These are phyloP conservation scores for Dianthus caryophyllus DNA, from an alignment of 148 eudicot genomes.

Conservation along the genomic window DNA sequence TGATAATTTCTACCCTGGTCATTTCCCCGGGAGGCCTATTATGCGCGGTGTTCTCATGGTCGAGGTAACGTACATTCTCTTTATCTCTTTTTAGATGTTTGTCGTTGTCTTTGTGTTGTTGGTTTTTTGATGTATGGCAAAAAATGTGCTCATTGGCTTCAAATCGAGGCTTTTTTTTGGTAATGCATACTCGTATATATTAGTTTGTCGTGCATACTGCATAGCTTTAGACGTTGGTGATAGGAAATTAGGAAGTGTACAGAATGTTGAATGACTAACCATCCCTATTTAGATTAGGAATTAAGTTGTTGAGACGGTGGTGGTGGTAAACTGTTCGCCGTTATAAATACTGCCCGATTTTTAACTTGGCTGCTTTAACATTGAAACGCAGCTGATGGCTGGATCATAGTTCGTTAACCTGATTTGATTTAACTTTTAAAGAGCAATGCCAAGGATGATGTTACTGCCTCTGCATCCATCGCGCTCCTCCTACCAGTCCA, in stretches of 20 bases:
- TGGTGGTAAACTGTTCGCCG: neutral
- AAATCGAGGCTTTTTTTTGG: neutral
- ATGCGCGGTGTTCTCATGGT: slow-evolving; percentile 99
- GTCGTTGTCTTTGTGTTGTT: neutral
- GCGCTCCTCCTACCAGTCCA: too few species aligned
- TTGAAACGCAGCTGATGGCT: neutral
- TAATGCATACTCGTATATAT: neutral
- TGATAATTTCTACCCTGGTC: slow-evolving; percentile 95
- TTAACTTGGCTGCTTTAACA: neutral
- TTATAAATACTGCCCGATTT: neutral
- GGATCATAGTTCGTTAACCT: neutral
- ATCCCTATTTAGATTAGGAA: neutral
- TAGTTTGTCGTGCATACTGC: too few species aligned
- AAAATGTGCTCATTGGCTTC: neutral
- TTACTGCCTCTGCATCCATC: too few species aligned
- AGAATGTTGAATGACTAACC: neutral
- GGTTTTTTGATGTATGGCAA: neutral
- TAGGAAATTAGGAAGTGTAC: neutral
- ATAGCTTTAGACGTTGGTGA: too few species aligned
- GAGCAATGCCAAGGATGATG: too few species aligned
- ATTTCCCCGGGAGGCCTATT: slow-evolving; percentile 98
- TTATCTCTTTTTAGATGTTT: too few species aligned
- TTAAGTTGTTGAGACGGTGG: neutral
- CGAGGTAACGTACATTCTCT: too few species aligned
- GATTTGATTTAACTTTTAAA: too few species aligned